Percentiles rank a stretch among this genome's conserved stretches.
Conservation (phyloP, 2,329 filamentous ascomycete genomes). For the Botryotinia globosa region DNA sequence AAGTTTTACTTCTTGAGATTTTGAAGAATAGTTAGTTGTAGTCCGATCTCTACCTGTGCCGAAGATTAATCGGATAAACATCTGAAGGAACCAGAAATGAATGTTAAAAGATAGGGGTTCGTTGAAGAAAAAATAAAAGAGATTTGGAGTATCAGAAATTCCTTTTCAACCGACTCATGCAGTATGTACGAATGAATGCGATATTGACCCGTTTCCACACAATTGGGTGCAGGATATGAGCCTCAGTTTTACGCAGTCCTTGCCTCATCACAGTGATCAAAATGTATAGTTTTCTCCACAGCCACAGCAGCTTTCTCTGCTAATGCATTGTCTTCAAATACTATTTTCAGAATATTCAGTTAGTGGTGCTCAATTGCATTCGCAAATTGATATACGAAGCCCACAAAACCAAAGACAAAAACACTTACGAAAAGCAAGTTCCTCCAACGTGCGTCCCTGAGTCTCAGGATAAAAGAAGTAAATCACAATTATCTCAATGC, state of each 20-base stretch:
- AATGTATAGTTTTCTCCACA: slow-evolving; percentile 40
- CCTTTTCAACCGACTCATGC: background rate
- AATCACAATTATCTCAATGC: slow-evolving; percentile 43
- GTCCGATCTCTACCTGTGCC: rapidly evolving
- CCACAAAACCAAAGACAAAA: background rate
- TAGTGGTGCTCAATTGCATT: background rate
- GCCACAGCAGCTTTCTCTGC: slow-evolving; percentile 39
- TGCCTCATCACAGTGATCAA: slow-evolving; percentile 21
- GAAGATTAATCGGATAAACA: background rate
- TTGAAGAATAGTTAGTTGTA: background rate
- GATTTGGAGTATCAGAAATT: background rate
- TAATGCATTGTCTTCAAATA: slow-evolving; percentile 41
- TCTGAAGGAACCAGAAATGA: background rate
- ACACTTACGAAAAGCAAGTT: slow-evolving; percentile 44
- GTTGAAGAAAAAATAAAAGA: background rate
- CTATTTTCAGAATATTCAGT: slow-evolving; percentile 24
- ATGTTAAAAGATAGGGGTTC: background rate
- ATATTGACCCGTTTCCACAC: background rate
- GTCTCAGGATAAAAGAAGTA: slow-evolving; percentile 48
- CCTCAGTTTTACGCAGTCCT: background rate
- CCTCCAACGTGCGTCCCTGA: slow-evolving; percentile 43
- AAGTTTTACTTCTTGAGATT: background rate
- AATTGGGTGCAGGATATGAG: background rate
- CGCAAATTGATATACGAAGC: background rate
- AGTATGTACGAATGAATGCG: background rate